Evolutionary conservation across 2,329 filamentous ascomycete genomes (phyloP), one percentile per base, ranked within the genome.

Genomic region (Tolypocladium pustulatum): DNA sequence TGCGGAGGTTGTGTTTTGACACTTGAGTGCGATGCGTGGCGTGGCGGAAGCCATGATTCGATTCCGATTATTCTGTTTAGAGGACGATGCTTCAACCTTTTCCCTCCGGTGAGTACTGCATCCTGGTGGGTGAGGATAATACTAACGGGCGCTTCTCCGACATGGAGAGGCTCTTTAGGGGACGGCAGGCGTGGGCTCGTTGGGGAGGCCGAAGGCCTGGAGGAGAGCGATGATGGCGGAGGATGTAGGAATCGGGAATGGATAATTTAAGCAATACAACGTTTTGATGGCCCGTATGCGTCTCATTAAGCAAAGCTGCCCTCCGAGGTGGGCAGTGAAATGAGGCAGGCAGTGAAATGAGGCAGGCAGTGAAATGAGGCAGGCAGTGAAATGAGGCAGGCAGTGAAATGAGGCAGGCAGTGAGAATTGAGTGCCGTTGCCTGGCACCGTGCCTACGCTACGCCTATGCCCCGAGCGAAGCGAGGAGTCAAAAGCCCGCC

Each of bases 1-100:
- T 65, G 63, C 63, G 63, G 56, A 64, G 63, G 64, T 65, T 65
- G 63, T 65, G 63, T 63, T 37, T 57, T 57, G 54, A 63, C 63
- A 65, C 63, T 65, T 65, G 59, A 65, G 63, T 65, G 63, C 63
- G 63, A 65, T 65, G 63, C 62, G 63, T 61, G 63, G 63, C 63
- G 61, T 64, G 59, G 63, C 61, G 27, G 32, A 25, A 57, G 61
- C 61, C 62, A 63, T 63, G 59, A 64, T 65, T 65, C 63, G 63
- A 65, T 65, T 65, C 63, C 63, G 63, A 65, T 65, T 65, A 65
- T 60, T 65, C 63, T 65, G 63, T 60, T 57, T 57, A 54, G 63
- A 63, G 63, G 62, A 56, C 60, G 63, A 53, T 65, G 63, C 63
- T 65, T 65, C 63, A 64, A 15, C 27, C 46, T 59, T 62, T 65